A percentile compares a stretch with the other conserved stretches of the same genome.
Evolutionary conservation across 2,329 filamentous ascomycete genomes (phyloP).

Genomic region (Simplicillium sp.): DNA sequence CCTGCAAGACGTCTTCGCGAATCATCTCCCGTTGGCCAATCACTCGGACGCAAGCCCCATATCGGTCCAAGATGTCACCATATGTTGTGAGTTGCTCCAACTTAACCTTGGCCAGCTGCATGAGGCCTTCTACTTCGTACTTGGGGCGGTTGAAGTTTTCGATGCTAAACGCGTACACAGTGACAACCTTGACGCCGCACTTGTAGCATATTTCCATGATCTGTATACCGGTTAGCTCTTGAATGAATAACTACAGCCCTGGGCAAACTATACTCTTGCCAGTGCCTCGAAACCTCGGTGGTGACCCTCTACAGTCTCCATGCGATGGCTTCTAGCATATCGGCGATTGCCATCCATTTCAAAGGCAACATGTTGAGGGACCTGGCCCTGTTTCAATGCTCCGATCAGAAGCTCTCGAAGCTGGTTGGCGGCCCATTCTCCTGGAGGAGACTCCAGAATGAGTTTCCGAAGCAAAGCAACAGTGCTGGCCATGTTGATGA

Average conservation of each 20-base stretch:
- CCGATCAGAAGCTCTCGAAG: conserved; percentile 81
- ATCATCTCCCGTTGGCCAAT: conserved; percentile 78
- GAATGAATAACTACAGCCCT: neutral
- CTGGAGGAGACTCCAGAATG: conserved; percentile 79
- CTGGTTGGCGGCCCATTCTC: conserved; percentile 77
- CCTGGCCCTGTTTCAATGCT: conserved; percentile 78
- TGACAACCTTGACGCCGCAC: conserved; percentile 90
- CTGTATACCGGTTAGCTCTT: conserved; percentile 27
- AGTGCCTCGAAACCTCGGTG: conserved; percentile 93
- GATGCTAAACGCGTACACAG: conserved; percentile 96
- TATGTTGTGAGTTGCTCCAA: conserved; percentile 86
- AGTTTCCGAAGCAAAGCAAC: conserved; percentile 49
- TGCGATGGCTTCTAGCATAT: conserved; percentile 81
- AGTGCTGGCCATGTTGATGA: conserved; percentile 39
- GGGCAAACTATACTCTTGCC: conserved; percentile 58
- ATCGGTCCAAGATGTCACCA: conserved; percentile 84
- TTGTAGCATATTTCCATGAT: conserved; percentile 98
- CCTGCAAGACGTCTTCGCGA: conserved; percentile 77
- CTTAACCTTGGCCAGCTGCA: conserved; percentile 97
- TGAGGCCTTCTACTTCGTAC: conserved; percentile 91
- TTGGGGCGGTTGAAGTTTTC: conserved; percentile 98
- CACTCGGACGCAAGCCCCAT: conserved; percentile 79
- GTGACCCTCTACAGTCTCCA: conserved; percentile 94
- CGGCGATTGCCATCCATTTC: conserved; percentile 98
- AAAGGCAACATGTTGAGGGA: conserved; percentile 95